Percentiles rank a stretch among this genome's conserved stretches.
Conservation (phyloP, 2,329 filamentous ascomycete genomes). For the Helotiales sp. region DNA sequence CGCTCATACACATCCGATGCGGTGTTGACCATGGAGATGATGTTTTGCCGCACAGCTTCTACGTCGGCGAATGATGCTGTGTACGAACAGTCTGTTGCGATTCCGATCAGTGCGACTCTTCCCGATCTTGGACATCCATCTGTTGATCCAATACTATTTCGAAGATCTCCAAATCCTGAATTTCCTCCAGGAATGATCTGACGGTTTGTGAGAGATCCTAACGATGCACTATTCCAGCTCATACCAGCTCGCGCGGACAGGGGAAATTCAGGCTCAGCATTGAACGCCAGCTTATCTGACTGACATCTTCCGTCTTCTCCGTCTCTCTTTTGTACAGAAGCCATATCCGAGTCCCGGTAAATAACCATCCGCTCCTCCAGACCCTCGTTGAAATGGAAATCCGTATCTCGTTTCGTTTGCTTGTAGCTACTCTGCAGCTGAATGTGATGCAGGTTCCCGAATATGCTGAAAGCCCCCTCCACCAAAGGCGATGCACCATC, state of each 20-base stretch:
- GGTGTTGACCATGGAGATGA: constrained; percentile 81
- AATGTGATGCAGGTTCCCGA: constrained; percentile 82
- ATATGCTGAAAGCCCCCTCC: constrained; percentile 81
- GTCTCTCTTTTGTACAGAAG: not conserved
- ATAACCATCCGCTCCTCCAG: constrained; percentile 81
- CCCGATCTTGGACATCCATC: constrained; percentile 81
- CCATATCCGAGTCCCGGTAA: constrained; percentile 85
- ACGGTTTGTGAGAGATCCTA: constrained; percentile 35
- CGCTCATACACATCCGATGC: constrained; percentile 86
- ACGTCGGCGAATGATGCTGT: constrained; percentile 69
- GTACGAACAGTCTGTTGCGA: constrained; percentile 91
- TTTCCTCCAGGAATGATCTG: constrained; percentile 64
- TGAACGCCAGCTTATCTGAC: constrained; percentile 77
- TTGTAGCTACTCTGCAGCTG: constrained; percentile 74
- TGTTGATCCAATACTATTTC: constrained; percentile 75
- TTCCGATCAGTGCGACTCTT: constrained; percentile 85
- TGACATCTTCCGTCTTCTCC: not conserved
- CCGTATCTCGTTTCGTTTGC: constrained; percentile 70
- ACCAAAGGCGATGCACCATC: constrained; percentile 82
- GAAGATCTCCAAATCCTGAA: constrained; percentile 75
- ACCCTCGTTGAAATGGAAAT: constrained; percentile 61
- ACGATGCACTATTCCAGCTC: constrained; percentile 11
- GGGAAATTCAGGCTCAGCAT: constrained; percentile 70
- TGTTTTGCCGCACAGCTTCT: constrained; percentile 67
- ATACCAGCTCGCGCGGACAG: constrained; percentile 52